These are phyloP conservation scores for Leishmania amazonensis DNA, from an alignment of 208 protist genomes.

Conservation along the genomic window DNA sequence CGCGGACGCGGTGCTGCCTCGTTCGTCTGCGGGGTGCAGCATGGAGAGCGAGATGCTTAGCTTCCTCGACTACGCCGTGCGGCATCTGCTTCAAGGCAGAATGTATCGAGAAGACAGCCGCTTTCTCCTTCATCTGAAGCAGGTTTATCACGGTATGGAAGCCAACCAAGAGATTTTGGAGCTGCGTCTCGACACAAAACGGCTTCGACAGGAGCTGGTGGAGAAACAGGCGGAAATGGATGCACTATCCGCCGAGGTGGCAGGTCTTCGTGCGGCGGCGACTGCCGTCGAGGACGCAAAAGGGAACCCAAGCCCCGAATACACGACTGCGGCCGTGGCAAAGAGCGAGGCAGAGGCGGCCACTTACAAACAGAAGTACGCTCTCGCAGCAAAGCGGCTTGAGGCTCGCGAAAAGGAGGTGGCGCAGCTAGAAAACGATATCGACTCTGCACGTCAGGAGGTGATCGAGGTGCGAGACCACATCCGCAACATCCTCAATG, in stretches of 20 bases:
- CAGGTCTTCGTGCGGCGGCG: constrained; percentile 18
- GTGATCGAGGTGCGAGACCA: constrained; percentile 54
- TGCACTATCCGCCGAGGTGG: constrained; percentile 30
- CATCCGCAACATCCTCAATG: constrained; percentile 38
- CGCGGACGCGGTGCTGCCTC: constrained; percentile 73
- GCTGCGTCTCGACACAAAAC: constrained; percentile 43
- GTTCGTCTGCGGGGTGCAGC: constrained; percentile 46
- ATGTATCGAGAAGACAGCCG: constrained; percentile 81
- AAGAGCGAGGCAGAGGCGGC: constrained; percentile 75
- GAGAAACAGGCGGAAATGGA: constrained; percentile 59
- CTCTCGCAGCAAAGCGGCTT: constrained; percentile 59
- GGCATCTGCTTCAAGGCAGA: constrained; percentile 49
- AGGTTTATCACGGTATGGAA: constrained; percentile 66
- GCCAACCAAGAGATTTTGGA: constrained; percentile 47
- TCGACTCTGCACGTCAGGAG: constrained; percentile 59
- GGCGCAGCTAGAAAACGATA: constrained; percentile 65
- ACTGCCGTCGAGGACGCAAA: constrained; percentile 10
- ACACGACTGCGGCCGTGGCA: constrained; percentile 25
- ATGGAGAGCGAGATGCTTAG: constrained; percentile 65
- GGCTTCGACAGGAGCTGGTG: constrained; percentile 30
- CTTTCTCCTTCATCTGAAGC: constrained; percentile 68
- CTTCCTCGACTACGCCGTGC: constrained; percentile 52
- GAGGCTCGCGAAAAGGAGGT: constrained; percentile 75
- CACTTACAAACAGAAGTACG: constrained; percentile 80
- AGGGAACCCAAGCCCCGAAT: constrained; percentile 11